phyloP scores from a whole-genome alignment of 202 grass and related monocot genomes.

The Hordeum pubiflorum region DNA sequence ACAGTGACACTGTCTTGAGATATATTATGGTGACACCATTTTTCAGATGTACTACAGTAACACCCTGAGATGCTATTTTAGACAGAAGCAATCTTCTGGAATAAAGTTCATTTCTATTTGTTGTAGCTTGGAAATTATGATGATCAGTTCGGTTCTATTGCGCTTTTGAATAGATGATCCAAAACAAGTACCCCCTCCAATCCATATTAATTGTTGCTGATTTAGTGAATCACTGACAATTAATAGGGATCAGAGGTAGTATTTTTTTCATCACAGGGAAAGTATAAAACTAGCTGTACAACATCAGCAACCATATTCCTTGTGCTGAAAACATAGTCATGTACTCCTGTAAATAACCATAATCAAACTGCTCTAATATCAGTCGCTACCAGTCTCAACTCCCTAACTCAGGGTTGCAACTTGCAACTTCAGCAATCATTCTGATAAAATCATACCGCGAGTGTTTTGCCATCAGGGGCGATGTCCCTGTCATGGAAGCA shows the following conservation, averaged over 20 bases:
- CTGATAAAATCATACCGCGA: constrained; percentile 38
- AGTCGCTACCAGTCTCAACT: not conserved
- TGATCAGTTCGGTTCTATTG: not conserved
- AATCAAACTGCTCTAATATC: not conserved
- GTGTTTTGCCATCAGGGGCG: constrained; percentile 76
- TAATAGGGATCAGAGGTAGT: too few species aligned
- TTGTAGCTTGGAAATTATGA: not conserved
- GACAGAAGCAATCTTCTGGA: not conserved
- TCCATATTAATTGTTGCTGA: too few species aligned
- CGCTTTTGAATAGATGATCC: not conserved
- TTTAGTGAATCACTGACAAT: too few species aligned
- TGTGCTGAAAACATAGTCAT: not conserved
- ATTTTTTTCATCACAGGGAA: not conserved
- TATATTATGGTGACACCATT: not conserved
- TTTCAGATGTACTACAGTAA: not conserved
- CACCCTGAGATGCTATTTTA: not conserved
- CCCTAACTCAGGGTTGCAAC: not conserved
- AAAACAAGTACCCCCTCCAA: not conserved
- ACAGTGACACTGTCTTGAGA: not conserved
- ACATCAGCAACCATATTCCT: not conserved
- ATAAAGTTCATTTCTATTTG: not conserved
- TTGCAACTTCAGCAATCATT: not conserved
- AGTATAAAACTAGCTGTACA: not conserved
- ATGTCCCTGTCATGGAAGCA: constrained; percentile 98
- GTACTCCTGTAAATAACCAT: not conserved